Evolutionary conservation across 1,139 yeast genomes (phyloP).

Genomic region (Candida gigantensis): DNA sequence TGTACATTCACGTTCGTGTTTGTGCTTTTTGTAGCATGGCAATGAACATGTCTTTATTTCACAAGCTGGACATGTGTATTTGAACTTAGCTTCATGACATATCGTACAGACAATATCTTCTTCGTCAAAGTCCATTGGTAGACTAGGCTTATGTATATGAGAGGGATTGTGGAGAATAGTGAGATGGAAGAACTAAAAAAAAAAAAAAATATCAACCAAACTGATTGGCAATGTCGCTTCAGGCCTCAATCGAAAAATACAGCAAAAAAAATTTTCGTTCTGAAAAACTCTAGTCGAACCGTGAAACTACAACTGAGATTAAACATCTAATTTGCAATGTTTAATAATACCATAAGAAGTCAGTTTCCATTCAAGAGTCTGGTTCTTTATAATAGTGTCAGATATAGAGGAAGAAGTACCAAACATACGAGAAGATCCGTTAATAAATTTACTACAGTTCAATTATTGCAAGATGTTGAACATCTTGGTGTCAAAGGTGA

Average conservation of each 20-base stretch:
- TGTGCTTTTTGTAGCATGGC: conserved; percentile 71
- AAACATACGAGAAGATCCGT: too few species aligned
- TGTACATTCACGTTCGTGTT: conserved; percentile 58
- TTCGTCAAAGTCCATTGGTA: conserved; percentile 8
- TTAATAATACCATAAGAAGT: too few species aligned
- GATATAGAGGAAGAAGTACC: too few species aligned
- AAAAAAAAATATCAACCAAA: not conserved
- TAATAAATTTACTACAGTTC: too few species aligned
- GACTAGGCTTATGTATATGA: too few species aligned
- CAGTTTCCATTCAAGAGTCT: too few species aligned
- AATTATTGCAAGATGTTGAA: conserved; percentile 66
- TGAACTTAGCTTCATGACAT: conserved; percentile 48
- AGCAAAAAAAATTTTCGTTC: not conserved
- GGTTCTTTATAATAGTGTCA: too few species aligned
- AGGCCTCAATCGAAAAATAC: not conserved
- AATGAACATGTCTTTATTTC: conserved; percentile 65
- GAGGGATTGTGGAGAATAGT: not conserved
- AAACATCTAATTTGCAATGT: too few species aligned
- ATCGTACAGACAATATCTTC: conserved; percentile 40
- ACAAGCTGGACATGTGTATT: conserved; percentile 89
- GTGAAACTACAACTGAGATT: too few species aligned
- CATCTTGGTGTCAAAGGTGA: conserved; percentile 68
- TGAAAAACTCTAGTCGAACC: too few species aligned
- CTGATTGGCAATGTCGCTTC: not conserved
- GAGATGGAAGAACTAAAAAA: not conserved